These are phyloP conservation scores for Ascochyta koolunga DNA, from an alignment of 2,329 filamentous ascomycete genomes.

Conservation along the genomic window DNA sequence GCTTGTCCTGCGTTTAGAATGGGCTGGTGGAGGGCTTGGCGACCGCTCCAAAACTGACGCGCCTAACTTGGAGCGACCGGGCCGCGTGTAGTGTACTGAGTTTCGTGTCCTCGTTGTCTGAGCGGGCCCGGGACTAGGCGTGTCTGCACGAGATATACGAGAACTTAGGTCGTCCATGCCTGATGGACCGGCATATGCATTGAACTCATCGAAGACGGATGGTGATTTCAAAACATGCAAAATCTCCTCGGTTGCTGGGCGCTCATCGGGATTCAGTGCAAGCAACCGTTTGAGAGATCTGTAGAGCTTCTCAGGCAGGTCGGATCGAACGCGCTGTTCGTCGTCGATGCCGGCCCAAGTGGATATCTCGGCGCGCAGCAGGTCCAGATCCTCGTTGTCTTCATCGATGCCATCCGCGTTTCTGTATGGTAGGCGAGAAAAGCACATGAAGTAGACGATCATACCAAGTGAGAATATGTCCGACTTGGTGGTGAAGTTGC, in stretches of 20 bases:
- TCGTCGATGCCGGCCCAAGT: constrained; percentile 87
- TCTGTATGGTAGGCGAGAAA: constrained; percentile 82
- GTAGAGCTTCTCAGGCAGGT: constrained; percentile 86
- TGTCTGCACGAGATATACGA: constrained; percentile 55
- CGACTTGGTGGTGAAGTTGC: constrained; percentile 95
- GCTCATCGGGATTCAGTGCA: constrained; percentile 73
- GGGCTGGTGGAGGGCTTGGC: constrained; percentile 39
- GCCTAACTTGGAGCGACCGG: constrained; percentile 43
- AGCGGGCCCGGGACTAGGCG: constrained; percentile 42
- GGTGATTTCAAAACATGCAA: constrained; percentile 76
- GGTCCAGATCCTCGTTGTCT: constrained; percentile 88
- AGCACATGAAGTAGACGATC: constrained; percentile 99
- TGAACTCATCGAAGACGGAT: constrained; percentile 55
- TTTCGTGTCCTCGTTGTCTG: constrained; percentile 31
- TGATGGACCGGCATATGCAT: constrained; percentile 46
- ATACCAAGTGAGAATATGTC: constrained; percentile 98
- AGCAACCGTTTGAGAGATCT: constrained; percentile 81
- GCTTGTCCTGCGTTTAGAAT: constrained; percentile 22
- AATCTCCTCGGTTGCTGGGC: constrained; percentile 87
- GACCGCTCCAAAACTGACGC: constrained; percentile 41
- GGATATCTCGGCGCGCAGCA: constrained; percentile 82
- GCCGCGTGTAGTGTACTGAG: constrained; percentile 34
- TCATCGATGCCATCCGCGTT: constrained; percentile 86
- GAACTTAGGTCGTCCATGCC: constrained; percentile 43
- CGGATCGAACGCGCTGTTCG: constrained; percentile 73